These are phyloP conservation scores for Perkinsus olseni DNA, from an alignment of 169 alveolate genomes.

Conservation along the genomic window DNA sequence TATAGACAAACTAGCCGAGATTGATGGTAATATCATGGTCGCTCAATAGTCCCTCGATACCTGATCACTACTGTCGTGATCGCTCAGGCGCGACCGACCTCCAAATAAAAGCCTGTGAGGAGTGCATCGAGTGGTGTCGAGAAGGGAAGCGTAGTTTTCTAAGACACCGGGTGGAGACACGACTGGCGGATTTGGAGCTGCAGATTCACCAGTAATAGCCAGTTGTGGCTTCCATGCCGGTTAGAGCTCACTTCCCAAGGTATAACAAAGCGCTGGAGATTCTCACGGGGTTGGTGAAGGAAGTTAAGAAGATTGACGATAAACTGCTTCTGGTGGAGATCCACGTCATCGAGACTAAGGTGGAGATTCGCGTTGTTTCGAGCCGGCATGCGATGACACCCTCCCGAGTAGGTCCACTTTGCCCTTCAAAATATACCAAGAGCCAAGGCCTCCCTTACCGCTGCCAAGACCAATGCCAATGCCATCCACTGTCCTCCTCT, in stretches of 20 bases:
- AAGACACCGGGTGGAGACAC: conserved; percentile 70
- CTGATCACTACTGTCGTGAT: too few relatives aligned
- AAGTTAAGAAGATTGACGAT: conserved; percentile 87
- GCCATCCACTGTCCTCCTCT: conserved; percentile 86
- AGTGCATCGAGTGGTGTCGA: conserved; percentile 79
- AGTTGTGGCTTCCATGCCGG: conserved; percentile 7
- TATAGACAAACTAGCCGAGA: conserved; percentile 45
- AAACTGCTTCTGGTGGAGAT: conserved; percentile 80
- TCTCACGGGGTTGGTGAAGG: conserved; percentile 59
- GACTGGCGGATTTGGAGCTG: conserved; percentile 68
- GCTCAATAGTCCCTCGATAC: conserved; percentile 6
- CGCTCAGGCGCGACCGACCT: conserved; percentile 19
- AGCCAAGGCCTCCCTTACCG: conserved; percentile 83
- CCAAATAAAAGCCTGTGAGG: conserved; percentile 70
- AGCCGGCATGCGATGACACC: background rate
- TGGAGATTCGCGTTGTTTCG: background rate
- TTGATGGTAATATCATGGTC: conserved; percentile 37
- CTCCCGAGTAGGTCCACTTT: background rate
- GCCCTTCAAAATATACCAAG: background rate
- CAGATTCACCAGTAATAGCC: conserved; percentile 23
- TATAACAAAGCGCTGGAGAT: conserved; percentile 58
- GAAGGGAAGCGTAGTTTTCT: conserved; percentile 77
- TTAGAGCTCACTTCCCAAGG: background rate
- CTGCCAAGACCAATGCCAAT: conserved; percentile 84
- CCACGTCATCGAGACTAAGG: conserved; percentile 76